Percentiles rank a stretch among this genome's conserved stretches.
These are phyloP conservation scores for Hirschfeldia incana DNA, from an alignment of 345 rosid species.

Conservation along the genomic window DNA sequence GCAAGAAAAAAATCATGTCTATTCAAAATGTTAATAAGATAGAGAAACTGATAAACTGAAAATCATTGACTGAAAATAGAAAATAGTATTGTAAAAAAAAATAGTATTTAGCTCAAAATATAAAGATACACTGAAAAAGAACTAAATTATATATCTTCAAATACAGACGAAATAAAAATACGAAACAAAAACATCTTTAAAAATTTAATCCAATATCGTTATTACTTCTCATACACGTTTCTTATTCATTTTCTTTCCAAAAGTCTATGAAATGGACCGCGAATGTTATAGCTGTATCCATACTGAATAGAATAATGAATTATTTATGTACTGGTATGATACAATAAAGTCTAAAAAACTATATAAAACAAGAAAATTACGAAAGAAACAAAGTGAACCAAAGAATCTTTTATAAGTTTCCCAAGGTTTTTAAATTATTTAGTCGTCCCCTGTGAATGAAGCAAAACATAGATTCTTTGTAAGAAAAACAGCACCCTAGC, in stretches of 20 bases:
- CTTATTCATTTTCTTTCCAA: neutral
- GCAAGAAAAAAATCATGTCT: too few species aligned
- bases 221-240: neutral
- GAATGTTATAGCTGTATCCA: neutral
- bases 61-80: too few species aligned
- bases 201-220: too few species aligned
- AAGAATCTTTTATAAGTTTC: slow-evolving; percentile 14
- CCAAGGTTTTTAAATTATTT: neutral
- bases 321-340: neutral
- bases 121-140: too few species aligned
- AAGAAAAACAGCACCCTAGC: neutral
- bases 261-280: neutral
- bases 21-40: too few species aligned
- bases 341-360: neutral
- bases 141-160: too few species aligned
- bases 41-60: too few species aligned
- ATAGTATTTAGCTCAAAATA: too few species aligned
- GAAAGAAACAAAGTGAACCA: slow-evolving; percentile 22
- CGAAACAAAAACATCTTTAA: too few species aligned
- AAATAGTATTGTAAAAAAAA: too few species aligned
- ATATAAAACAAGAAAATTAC: neutral
- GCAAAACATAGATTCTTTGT: slow-evolving; percentile 32
- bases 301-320: neutral
- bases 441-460: slow-evolving; percentile 32
- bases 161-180: too few species aligned